Percentiles rank a stretch among this genome's conserved stretches.
Conservation (phyloP, 1,139 yeast genomes). For the Scheffersomyces quercinus region DNA sequence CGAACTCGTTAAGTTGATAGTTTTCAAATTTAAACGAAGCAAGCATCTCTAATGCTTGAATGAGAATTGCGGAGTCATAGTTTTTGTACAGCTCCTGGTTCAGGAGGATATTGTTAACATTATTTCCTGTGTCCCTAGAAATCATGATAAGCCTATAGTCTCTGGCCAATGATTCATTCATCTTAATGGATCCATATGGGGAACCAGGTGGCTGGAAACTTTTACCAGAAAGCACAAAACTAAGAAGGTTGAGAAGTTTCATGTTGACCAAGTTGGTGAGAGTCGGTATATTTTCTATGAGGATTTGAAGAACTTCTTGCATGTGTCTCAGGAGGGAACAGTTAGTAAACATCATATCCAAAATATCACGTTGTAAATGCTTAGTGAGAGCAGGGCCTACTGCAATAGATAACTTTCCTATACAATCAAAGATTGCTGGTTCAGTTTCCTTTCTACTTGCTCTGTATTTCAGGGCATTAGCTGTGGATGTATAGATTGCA, state of each 20-base stretch:
- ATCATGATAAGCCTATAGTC: conserved; percentile 77
- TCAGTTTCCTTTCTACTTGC: conserved; percentile 73
- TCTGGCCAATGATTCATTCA: conserved; percentile 68
- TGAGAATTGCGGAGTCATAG: conserved; percentile 54
- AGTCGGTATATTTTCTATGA: conserved; percentile 78
- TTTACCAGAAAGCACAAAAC: conserved; percentile 79
- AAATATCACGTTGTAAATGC: conserved; percentile 77
- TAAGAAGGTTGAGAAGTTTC: conserved; percentile 69
- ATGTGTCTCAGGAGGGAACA: conserved; percentile 82
- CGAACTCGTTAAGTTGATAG: conserved; percentile 81
- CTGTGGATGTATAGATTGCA: conserved; percentile 27
- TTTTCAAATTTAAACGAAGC: conserved; percentile 74
- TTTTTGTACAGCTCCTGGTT: conserved; percentile 42
- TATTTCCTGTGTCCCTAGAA: conserved; percentile 59
- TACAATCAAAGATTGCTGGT: conserved; percentile 85
- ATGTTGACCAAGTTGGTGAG: conserved; percentile 72
- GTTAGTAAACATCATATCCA: conserved; percentile 72
- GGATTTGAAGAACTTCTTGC: conserved; percentile 68
- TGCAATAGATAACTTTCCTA: conserved; percentile 82
- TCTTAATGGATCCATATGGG: conserved; percentile 66
- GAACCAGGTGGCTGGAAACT: conserved; percentile 86
- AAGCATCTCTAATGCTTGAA: conserved; percentile 72
- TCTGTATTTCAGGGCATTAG: conserved; percentile 54
- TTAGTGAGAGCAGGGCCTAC: conserved; percentile 96
- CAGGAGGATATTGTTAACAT: conserved; percentile 37